phyloP scores from a whole-genome alignment of 495 filamentous ascomycete genomes.

The Geoglossum glabrum region DNA sequence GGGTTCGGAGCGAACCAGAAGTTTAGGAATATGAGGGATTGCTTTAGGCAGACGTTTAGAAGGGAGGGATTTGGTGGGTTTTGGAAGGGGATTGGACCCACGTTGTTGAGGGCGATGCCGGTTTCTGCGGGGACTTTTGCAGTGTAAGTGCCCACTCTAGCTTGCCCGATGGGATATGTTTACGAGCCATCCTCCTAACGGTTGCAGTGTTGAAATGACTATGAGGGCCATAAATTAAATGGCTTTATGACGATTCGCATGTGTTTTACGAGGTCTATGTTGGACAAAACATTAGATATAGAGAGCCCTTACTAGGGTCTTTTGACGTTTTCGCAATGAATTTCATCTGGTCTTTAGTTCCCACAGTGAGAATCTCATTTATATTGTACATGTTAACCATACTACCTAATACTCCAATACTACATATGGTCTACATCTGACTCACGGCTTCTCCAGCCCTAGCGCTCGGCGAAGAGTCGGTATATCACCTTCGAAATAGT shows the following conservation, averaged over 20 bases:
- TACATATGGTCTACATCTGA: background rate
- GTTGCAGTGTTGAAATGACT: slow-evolving; percentile 6
- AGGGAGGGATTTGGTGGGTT: slow-evolving; percentile 67
- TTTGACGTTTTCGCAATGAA: too few species aligned
- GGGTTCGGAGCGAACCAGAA: slow-evolving; percentile 47
- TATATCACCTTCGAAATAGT: slow-evolving; percentile 36
- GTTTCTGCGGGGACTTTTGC: slow-evolving; percentile 94
- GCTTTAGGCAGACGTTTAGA: slow-evolving; percentile 65
- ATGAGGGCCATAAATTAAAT: slow-evolving; percentile 8
- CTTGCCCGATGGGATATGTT: too few species aligned
- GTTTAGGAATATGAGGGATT: slow-evolving; percentile 73
- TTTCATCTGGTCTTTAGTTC: background rate
- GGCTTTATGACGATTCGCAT: background rate
- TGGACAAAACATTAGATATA: background rate
- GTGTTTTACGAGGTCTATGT: background rate
- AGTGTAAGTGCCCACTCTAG: slow-evolving; percentile 26
- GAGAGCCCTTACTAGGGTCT: background rate
- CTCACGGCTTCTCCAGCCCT: background rate
- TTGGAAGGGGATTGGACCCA: slow-evolving; percentile 93
- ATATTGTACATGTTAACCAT: background rate
- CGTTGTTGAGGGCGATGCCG: slow-evolving; percentile 86
- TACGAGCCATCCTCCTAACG: background rate
- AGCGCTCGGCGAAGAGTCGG: slow-evolving; percentile 14
- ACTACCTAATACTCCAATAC: background rate
- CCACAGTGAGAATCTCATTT: background rate